These are phyloP conservation scores for Talaromyces liani DNA, from an alignment of 495 filamentous ascomycete genomes.

Conservation along the genomic window DNA sequence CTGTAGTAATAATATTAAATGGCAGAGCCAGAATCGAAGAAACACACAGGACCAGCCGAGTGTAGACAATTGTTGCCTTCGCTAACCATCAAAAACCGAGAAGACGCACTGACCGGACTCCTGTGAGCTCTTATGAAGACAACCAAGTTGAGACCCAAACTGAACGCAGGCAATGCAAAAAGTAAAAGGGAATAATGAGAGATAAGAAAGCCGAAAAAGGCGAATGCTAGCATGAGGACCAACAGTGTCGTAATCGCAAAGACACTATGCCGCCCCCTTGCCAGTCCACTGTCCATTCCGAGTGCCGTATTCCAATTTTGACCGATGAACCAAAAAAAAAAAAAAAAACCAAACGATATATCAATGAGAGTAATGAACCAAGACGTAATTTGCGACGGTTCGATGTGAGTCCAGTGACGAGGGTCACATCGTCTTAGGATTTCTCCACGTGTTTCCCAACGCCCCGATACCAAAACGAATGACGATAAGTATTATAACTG, in stretches of 20 bases:
- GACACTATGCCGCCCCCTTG: constrained; percentile 18
- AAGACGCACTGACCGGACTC: constrained; percentile 40
- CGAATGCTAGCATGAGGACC: constrained; percentile 27
- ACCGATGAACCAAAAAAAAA: constrained; percentile 3
- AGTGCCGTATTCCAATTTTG: constrained; percentile 2
- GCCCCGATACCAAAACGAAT: constrained; percentile 8
- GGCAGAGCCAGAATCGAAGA: constrained; percentile 23
- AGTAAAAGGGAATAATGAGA: constrained; percentile 14
- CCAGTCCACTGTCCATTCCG: constrained; percentile 1
- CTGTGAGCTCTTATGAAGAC: constrained; percentile 34
- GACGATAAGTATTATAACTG: constrained; percentile 9
- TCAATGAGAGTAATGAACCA: constrained; percentile 6
- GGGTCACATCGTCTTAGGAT: constrained; percentile 7
- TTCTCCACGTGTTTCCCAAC: constrained; percentile 9
- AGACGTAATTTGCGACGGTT: background rate
- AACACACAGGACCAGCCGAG: constrained; percentile 49
- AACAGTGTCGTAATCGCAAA: constrained; percentile 4
- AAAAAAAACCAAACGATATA: background rate
- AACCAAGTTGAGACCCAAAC: constrained; percentile 15
- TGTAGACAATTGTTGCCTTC: constrained; percentile 32
- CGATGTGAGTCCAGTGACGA: constrained; percentile 4
- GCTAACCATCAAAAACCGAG: constrained; percentile 32
- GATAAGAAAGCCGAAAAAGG: constrained; percentile 20
- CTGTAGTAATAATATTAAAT: constrained; percentile 15
- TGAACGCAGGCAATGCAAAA: constrained; percentile 12